Percentiles rank a stretch among this genome's conserved stretches.
Conservation (phyloP, 2,329 filamentous ascomycete species). For the Teratosphaeria pseudoeucalypti region DNA sequence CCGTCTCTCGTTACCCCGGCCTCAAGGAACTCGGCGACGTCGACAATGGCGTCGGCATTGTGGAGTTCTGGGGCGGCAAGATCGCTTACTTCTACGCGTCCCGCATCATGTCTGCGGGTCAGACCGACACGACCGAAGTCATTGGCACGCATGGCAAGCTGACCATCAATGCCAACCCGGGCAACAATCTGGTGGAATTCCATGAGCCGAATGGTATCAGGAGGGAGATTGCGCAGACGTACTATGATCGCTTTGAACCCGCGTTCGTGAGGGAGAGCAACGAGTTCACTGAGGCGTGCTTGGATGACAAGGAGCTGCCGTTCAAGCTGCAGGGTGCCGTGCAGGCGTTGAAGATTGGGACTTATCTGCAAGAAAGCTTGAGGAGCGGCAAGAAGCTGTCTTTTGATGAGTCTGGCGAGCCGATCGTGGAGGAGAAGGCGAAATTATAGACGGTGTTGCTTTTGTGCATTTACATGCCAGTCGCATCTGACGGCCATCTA, state of each 20-base stretch:
- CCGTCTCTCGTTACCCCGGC: slow-evolving; percentile 50
- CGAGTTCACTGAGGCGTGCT: slow-evolving; percentile 50
- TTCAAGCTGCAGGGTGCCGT: slow-evolving; percentile 49
- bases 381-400: slow-evolving; percentile 36
- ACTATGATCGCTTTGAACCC: slow-evolving; percentile 52
- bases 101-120: slow-evolving; percentile 58
- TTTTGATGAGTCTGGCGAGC: slow-evolving; percentile 46
- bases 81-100: slow-evolving; percentile 55
- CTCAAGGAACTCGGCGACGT: slow-evolving; percentile 48
- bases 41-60: slow-evolving; percentile 53
- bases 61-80: slow-evolving; percentile 55
- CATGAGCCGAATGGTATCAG: slow-evolving; percentile 45
- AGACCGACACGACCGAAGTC: slow-evolving; percentile 57
- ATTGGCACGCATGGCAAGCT: slow-evolving; percentile 58
- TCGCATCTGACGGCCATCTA: too few relatives aligned
- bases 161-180: slow-evolving; percentile 49
- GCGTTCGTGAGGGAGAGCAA: slow-evolving; percentile 55
- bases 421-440: slow-evolving; percentile 25
- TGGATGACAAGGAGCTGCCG: slow-evolving; percentile 46
- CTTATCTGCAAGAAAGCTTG: slow-evolving; percentile 36
- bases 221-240: slow-evolving; percentile 50
- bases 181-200: slow-evolving; percentile 44
- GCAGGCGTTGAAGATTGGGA: slow-evolving; percentile 50
- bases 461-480: too few relatives aligned
- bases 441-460: slow-evolving; percentile 1